Conservation (phyloP, 371 early-diverging fungal genomes). For the Apophysomyces ossiformis region DNA sequence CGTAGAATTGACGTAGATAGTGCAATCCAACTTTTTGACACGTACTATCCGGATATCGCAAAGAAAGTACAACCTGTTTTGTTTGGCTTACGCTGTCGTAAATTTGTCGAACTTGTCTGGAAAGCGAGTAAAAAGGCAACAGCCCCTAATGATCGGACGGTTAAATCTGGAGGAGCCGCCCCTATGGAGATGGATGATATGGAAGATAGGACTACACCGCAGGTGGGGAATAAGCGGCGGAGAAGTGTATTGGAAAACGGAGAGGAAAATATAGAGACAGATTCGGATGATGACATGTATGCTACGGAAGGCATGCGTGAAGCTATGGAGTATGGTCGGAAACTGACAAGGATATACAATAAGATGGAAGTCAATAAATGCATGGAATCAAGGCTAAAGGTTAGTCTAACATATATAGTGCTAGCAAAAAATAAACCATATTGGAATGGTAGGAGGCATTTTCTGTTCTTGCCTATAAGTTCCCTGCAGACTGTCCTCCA, state of each 20-base stretch:
- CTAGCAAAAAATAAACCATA: neutral
- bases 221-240: slow-evolving; percentile 39
- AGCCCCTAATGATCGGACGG: neutral
- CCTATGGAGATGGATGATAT: slow-evolving; percentile 29
- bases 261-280: neutral
- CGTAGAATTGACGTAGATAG: slow-evolving; percentile 67
- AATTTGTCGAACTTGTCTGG: slow-evolving; percentile 82
- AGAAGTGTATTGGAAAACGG: slow-evolving; percentile 27
- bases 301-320: slow-evolving; percentile 12
- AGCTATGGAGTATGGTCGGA: slow-evolving; percentile 6
- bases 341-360: neutral
- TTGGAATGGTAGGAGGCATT: slow-evolving; percentile 47
- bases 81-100: slow-evolving; percentile 78
- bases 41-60: slow-evolving; percentile 65
- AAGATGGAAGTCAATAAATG: neutral
- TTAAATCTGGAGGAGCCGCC: neutral
- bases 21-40: slow-evolving; percentile 63
- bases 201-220: slow-evolving; percentile 13
- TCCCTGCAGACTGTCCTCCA: slow-evolving; percentile 56
- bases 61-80: slow-evolving; percentile 55
- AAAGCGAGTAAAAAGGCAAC: neutral
- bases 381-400: neutral
- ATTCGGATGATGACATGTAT: slow-evolving; percentile 4
- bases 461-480: slow-evolving; percentile 76
- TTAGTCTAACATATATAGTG: neutral